phyloP scores from a whole-genome alignment of 805 yeast genomes.

The Spathaspora girioi region DNA sequence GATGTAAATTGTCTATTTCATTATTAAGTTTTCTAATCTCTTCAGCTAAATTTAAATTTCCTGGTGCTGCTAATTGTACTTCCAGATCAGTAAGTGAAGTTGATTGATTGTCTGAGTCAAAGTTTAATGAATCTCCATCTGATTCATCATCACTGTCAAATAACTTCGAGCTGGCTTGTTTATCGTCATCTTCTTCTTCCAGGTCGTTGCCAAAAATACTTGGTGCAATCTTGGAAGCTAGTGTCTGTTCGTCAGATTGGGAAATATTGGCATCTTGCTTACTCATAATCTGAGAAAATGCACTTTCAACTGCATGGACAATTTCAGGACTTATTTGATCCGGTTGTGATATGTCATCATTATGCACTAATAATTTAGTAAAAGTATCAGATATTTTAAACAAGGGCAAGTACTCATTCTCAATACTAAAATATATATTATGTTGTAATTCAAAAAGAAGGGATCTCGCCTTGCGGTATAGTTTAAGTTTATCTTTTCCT shows the following conservation, averaged over 20 bases:
- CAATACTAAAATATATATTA: constrained; percentile 48
- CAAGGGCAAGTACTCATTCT: constrained; percentile 48
- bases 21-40: constrained; percentile 57
- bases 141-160: constrained; percentile 29
- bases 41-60: constrained; percentile 60
- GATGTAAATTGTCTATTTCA: constrained; percentile 55
- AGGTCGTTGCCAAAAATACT: constrained; percentile 28
- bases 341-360: neutral
- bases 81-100: constrained; percentile 3
- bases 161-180: constrained; percentile 13
- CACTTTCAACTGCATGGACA: constrained; percentile 63
- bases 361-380: neutral
- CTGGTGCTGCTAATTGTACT: constrained; percentile 56
- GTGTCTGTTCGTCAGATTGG: neutral
- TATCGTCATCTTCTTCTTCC: constrained; percentile 14
- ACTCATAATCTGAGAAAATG: constrained; percentile 56
- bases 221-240: constrained; percentile 7
- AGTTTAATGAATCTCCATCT: constrained; percentile 2
- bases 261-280: constrained; percentile 7
- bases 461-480: constrained; percentile 54
- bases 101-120: neutral
- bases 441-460: constrained; percentile 59
- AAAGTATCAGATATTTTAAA: constrained; percentile 39
- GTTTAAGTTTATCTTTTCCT: constrained; percentile 4
- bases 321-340: constrained; percentile 30